Base-by-base conservation (phyloP, 768 basidiomycete genomes). In the Arthromyces matolae region DNA sequence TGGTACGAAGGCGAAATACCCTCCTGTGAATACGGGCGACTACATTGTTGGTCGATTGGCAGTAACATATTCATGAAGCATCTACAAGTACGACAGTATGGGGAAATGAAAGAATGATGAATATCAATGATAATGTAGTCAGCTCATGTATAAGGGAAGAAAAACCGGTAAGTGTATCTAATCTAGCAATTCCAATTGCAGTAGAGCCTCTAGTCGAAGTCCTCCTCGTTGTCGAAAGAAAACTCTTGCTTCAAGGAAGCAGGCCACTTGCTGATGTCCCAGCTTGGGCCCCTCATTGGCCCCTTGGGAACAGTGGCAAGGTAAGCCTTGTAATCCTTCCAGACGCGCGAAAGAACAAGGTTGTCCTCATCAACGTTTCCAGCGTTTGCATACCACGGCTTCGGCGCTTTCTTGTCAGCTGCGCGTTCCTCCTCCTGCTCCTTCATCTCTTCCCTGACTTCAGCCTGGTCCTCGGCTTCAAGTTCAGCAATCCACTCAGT, bases 21-120 rank as follows among this genome's bases (percentile, higher is more conserved):
- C 75, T n/a, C 66, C 86, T 1, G 72, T 91, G 44, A 84, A 79
- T 42, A 79, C 89, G 2, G 86, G 84, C 47, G 75, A 80, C 41
- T 92, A 92, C 52, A 88, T 93, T 50, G 79, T 90, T 20, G 78
- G 84, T 20, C 75, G 87, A 35, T 65, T 89, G 54, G 68, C 78
- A 12, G 79, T 67, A 37, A 85, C 83, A 8, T 84, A 83, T 55
- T 63, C 67, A 19, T 80, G 54, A 71, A 33, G 31, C 19, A 28
- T 44, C 41, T n/a, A n/a, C n/a, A 38, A 27, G 4, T 14, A 50
- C 31, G 16, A 12, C 27, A 14, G 22, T 25, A 20, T n/a, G n/a
- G n/a, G n/a, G n/a, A n/a, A n/a, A n/a, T n/a, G n/a, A n/a, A n/a
- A n/a, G n/a, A n/a, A n/a, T n/a, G n/a, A n/a, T n/a, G n/a, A n/a